These are phyloP conservation scores for Verticillium alfalfae DNA, from an alignment of 2,329 filamentous ascomycete genomes.

Conservation along the genomic window DNA sequence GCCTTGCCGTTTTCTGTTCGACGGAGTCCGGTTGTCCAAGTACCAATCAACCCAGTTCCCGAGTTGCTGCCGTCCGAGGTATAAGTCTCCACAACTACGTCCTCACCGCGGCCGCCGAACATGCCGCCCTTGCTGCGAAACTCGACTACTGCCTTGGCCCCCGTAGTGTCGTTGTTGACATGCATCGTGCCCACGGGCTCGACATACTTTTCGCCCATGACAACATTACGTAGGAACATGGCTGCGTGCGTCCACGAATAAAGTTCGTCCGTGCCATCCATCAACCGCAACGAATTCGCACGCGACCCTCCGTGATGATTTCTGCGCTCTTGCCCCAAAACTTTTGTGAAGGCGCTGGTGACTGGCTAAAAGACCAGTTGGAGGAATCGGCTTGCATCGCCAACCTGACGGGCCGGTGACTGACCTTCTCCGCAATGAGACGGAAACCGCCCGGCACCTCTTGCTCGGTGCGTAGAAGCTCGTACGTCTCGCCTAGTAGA, in stretches of 20 bases:
- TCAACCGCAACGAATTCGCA: constrained; percentile 65
- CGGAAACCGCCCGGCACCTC: constrained; percentile 70
- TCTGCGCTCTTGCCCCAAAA: constrained; percentile 99
- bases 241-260: constrained; percentile 89
- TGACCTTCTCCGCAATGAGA: constrained; percentile 92
- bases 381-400: constrained; percentile 88
- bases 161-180: constrained; percentile 76
- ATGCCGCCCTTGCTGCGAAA: constrained; percentile 95
- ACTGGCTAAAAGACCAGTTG: constrained; percentile 82
- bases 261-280: constrained; percentile 66
- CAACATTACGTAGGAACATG: constrained; percentile 89
- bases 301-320: constrained; percentile 84
- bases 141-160: constrained; percentile 76
- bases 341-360: constrained; percentile 84
- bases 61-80: constrained; percentile 60
- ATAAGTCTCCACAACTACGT: constrained; percentile 72
- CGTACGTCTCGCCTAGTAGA: constrained; percentile 91
- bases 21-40: constrained; percentile 74
- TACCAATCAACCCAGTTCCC: constrained; percentile 67
- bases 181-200: constrained; percentile 91
- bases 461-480: constrained; percentile 80
- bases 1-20: constrained; percentile 58
- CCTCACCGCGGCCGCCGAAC: constrained; percentile 92
- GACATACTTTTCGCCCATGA: constrained; percentile 96
- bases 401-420: constrained; percentile 84